Evolutionary conservation across 1,139 yeast species (phyloP).

Genomic region (Geotrichum cucujoidarum): DNA sequence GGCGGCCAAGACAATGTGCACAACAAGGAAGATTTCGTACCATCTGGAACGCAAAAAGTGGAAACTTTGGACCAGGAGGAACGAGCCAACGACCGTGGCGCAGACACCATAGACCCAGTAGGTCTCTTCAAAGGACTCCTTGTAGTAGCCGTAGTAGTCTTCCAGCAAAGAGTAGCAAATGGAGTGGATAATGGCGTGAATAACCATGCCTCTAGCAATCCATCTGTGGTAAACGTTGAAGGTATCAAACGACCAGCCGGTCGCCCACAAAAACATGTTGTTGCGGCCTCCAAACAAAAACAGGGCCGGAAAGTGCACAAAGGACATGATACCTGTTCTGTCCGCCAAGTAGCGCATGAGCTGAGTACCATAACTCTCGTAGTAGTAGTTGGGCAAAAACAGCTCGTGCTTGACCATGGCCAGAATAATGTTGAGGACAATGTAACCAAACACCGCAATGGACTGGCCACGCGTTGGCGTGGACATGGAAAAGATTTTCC

Average conservation of each 20-base stretch:
- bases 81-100: conserved; percentile 31
- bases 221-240: conserved; percentile 57
- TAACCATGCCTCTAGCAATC: conserved; percentile 50
- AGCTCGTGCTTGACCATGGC: conserved; percentile 22
- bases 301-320: conserved; percentile 49
- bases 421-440: conserved; percentile 29
- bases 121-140: conserved; percentile 33
- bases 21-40: conserved; percentile 44
- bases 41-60: conserved; percentile 35
- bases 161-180: conserved; percentile 28
- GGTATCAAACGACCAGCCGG: conserved; percentile 58
- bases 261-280: conserved; percentile 51
- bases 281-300: conserved; percentile 59
- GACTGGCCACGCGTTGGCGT: conserved; percentile 34
- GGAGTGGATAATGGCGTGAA: conserved; percentile 43
- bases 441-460: conserved; percentile 28
- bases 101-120: conserved; percentile 41
- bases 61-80: conserved; percentile 30
- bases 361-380: conserved; percentile 17
- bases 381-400: conserved; percentile 21
- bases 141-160: conserved; percentile 34
- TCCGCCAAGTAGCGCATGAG: conserved; percentile 43
- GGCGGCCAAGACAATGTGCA: conserved; percentile 40
- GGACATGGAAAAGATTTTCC: conserved; percentile 23
- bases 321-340: conserved; percentile 52